Conservation (phyloP, 2,329 filamentous ascomycete species). For the Coniosporium tulheliwenetii region DNA sequence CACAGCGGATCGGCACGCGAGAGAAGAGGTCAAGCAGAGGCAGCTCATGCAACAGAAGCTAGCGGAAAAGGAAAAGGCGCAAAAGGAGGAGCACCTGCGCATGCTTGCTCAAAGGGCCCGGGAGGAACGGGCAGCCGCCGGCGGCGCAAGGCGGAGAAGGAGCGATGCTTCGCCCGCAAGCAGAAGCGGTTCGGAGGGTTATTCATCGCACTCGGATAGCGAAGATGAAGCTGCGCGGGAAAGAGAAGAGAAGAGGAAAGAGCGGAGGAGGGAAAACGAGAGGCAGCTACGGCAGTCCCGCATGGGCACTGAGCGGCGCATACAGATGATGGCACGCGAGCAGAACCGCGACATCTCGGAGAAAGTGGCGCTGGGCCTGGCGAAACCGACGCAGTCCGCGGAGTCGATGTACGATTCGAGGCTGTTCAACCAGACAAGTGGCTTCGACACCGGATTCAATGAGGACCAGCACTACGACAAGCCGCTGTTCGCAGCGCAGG, state of each 20-base stretch:
- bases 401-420: slow-evolving; percentile 97
- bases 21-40: slow-evolving; percentile 87
- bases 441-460: slow-evolving; percentile 85
- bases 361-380: slow-evolving; percentile 85
- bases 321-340: slow-evolving; percentile 86
- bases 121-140: slow-evolving; percentile 52
- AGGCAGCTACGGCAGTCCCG: slow-evolving; percentile 81
- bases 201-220: slow-evolving; percentile 16
- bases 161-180: slow-evolving; percentile 6
- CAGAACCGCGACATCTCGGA: slow-evolving; percentile 95
- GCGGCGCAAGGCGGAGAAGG: background rate
- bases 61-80: slow-evolving; percentile 88
- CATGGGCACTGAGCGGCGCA: slow-evolving; percentile 84
- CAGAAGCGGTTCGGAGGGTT: slow-evolving; percentile 8
- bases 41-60: slow-evolving; percentile 90
- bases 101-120: slow-evolving; percentile 80
- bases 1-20: slow-evolving; percentile 84
- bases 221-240: slow-evolving; percentile 56
- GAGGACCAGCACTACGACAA: slow-evolving; percentile 98
- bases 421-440: slow-evolving; percentile 84
- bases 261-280: slow-evolving; percentile 69
- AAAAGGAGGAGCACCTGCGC: slow-evolving; percentile 86
- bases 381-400: slow-evolving; percentile 81
- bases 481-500: slow-evolving; percentile 87
- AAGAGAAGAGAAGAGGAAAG: slow-evolving; percentile 60